These are phyloP conservation scores for Drechslerella coelobrocha DNA, from an alignment of 2,329 filamentous ascomycete genomes.

Conservation along the genomic window DNA sequence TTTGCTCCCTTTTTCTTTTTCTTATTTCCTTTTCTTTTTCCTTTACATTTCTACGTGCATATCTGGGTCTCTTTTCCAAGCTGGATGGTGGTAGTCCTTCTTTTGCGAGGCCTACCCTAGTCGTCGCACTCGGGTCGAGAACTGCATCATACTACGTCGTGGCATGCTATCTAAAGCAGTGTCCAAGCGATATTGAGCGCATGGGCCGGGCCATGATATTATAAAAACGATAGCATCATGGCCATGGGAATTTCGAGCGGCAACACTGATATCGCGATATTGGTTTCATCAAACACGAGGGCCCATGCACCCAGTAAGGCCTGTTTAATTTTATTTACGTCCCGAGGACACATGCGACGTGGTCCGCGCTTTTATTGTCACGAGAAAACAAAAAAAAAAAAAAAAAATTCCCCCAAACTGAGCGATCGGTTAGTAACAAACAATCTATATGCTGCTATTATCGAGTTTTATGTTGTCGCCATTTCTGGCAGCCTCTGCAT, in stretches of 20 bases:
- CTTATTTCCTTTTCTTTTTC: background rate
- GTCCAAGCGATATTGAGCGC: conserved; percentile 16
- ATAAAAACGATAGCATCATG: conserved; percentile 6
- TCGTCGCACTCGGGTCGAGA: conserved; percentile 14
- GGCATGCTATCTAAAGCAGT: conserved; percentile 1
- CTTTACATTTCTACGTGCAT: conserved; percentile 12
- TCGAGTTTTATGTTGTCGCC: conserved; percentile 12
- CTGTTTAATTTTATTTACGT: conserved; percentile 33
- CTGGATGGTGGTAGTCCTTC: conserved; percentile 34
- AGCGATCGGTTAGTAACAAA: conserved; percentile 3
- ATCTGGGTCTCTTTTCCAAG: background rate
- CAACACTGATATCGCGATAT: conserved; percentile 26
- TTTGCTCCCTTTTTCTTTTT: conserved; percentile 9
- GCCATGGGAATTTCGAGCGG: conserved; percentile 6
- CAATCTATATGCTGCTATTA: conserved; percentile 6
- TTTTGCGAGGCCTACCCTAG: conserved; percentile 6
- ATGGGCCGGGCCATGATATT: conserved; percentile 10
- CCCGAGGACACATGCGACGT: conserved; percentile 19
- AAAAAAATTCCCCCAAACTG: conserved; percentile 23
- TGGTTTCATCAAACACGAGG: conserved; percentile 37
- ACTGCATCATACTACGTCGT: too few species aligned
- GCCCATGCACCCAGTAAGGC: conserved; percentile 39
- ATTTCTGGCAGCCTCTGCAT: conserved; percentile 18
- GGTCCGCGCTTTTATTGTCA: conserved; percentile 22
- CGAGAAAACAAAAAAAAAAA: too few species aligned